phyloP scores from a whole-genome alignment of 306 rosid genomes.

The Purshia tridentata region DNA sequence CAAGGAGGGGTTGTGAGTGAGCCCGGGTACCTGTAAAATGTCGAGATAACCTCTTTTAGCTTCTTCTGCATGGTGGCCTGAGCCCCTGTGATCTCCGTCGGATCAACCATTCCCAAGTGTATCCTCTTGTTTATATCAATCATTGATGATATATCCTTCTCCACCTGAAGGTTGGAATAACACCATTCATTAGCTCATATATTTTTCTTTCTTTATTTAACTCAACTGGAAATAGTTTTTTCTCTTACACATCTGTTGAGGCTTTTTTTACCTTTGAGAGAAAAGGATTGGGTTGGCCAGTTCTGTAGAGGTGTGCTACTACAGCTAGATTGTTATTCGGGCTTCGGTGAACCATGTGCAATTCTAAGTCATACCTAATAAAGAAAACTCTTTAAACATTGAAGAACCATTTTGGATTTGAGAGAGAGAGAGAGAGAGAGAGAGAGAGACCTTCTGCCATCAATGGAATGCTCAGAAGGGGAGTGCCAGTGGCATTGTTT shows the following conservation, averaged over 20 bases:
- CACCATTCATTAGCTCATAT: background rate
- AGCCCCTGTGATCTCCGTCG: background rate
- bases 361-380: conserved; percentile 62
- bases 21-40: conserved; percentile 33
- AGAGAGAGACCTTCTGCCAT: conserved; percentile 31
- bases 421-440: background rate
- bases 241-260: too few relatives aligned
- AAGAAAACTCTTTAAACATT: background rate
- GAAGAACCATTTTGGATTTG: background rate
- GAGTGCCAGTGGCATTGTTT: conserved; percentile 40
- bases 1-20: conserved; percentile 51
- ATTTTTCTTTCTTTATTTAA: too few relatives aligned
- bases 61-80: too few relatives aligned
- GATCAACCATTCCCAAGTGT: conserved; percentile 24
- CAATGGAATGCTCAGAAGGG: conserved; percentile 39
- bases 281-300: conserved; percentile 50
- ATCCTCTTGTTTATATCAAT: conserved; percentile 4
- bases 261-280: conserved; percentile 46
- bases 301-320: conserved; percentile 44
- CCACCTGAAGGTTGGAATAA: conserved; percentile 12
- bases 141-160: conserved; percentile 10
- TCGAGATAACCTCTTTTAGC: conserved; percentile 12
- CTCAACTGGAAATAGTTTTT: too few relatives aligned
- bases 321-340: conserved; percentile 43
- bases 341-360: conserved; percentile 66